A percentile compares a stretch with the other conserved stretches of the same genome.
phyloP scores from a whole-genome alignment of 805 yeast species.

The Ogataea polymorpha region DNA sequence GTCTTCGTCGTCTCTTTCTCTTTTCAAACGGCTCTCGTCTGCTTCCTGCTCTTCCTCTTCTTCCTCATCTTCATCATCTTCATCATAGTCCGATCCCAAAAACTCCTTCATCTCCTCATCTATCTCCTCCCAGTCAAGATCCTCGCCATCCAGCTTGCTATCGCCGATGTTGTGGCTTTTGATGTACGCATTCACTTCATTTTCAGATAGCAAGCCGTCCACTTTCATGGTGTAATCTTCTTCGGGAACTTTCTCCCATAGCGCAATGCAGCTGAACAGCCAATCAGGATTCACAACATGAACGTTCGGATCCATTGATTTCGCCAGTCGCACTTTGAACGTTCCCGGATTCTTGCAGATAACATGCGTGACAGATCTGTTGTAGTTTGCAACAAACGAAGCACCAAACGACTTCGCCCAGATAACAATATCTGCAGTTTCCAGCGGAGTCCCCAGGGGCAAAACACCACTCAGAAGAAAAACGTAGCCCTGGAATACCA shows the following conservation, averaged over 20 bases:
- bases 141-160: conserved; percentile 39
- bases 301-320: conserved; percentile 53
- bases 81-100: conserved; percentile 45
- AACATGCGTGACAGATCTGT: conserved; percentile 79
- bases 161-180: conserved; percentile 36
- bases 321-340: conserved; percentile 78
- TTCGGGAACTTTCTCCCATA: conserved; percentile 73
- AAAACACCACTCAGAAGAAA: conserved; percentile 86
- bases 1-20: conserved; percentile 21
- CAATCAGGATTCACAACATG: conserved; percentile 89
- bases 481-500: conserved; percentile 64
- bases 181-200: conserved; percentile 45
- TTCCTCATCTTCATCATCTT: conserved; percentile 23
- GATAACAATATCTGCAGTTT: conserved; percentile 79
- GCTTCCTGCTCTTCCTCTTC: conserved; percentile 24
- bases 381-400: conserved; percentile 65
- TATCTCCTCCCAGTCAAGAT: conserved; percentile 50
- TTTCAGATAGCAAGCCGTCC: conserved; percentile 43
- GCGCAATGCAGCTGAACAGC: conserved; percentile 81
- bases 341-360: conserved; percentile 81
- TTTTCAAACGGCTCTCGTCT: conserved; percentile 14
- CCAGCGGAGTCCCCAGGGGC: conserved; percentile 73
- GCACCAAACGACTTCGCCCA: conserved; percentile 96
- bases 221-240: conserved; percentile 52
- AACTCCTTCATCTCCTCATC: conserved; percentile 57